Percentiles rank a stretch among this genome's conserved stretches.
Evolutionary conservation across 176 grass and related monocot genomes (phyloP).

Genomic region (Tuctoria greenei): DNA sequence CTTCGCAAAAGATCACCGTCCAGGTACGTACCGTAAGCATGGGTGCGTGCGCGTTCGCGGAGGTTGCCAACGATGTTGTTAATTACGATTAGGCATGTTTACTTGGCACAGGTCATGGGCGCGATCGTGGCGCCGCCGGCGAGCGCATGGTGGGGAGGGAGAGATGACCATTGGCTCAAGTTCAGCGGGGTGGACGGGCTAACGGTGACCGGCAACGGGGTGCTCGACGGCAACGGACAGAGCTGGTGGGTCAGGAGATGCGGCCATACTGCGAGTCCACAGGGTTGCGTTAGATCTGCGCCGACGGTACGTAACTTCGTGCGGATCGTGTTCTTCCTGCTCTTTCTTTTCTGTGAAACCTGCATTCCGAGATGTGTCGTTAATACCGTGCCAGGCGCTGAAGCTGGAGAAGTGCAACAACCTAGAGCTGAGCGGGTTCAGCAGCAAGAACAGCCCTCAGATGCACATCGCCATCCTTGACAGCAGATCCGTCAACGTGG

Average conservation of each 20-base stretch:
- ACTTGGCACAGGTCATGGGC: slow-evolving; percentile 5
- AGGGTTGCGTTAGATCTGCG: slow-evolving; percentile 16
- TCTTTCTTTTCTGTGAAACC: background rate
- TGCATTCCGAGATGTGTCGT: background rate
- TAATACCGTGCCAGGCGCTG: background rate
- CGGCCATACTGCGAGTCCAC: slow-evolving; percentile 9
- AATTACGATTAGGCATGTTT: background rate
- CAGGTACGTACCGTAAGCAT: too few species aligned
- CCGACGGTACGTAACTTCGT: slow-evolving; percentile 22
- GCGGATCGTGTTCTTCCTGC: background rate
- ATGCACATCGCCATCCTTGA: slow-evolving; percentile 37
- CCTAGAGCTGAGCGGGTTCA: slow-evolving; percentile 21
- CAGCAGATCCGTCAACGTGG: slow-evolving; percentile 22
- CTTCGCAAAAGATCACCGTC: slow-evolving; percentile 33
- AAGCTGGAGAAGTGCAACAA: slow-evolving; percentile 16
- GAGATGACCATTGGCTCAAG: slow-evolving; percentile 30
- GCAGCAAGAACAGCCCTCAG: slow-evolving; percentile 45
- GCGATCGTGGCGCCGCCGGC: slow-evolving; percentile 30
- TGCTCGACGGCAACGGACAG: slow-evolving; percentile 28
- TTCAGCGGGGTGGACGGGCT: slow-evolving; percentile 39
- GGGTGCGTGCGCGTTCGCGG: too few species aligned
- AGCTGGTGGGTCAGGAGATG: slow-evolving; percentile 36
- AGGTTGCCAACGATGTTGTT: background rate
- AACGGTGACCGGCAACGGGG: slow-evolving; percentile 40
- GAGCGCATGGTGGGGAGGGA: slow-evolving; percentile 14